These are phyloP conservation scores for Tuber melanosporum DNA, from an alignment of 495 filamentous ascomycete species.

Conservation along the genomic window DNA sequence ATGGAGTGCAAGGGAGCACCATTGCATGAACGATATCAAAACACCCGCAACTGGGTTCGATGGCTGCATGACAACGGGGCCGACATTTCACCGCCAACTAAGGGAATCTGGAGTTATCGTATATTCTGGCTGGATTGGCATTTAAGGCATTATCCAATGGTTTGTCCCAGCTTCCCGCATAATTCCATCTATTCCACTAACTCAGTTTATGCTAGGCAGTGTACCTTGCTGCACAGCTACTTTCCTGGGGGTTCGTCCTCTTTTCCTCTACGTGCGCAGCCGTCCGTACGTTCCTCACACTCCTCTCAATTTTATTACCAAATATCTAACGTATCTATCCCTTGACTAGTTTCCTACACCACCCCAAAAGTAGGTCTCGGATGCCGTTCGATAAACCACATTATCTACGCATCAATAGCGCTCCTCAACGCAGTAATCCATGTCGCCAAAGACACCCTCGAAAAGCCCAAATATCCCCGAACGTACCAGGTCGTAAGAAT, in stretches of 20 bases:
- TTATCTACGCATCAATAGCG: slow-evolving; percentile 34
- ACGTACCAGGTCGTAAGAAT: neutral
- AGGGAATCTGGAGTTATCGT: slow-evolving; percentile 28
- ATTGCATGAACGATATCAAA: slow-evolving; percentile 33
- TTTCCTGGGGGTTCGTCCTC: slow-evolving; percentile 35
- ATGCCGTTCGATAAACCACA: slow-evolving; percentile 37
- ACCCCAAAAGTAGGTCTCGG: slow-evolving; percentile 39
- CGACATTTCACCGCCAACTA: slow-evolving; percentile 20
- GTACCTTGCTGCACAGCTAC: slow-evolving; percentile 27
- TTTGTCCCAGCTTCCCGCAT: neutral
- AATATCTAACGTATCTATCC: neutral
- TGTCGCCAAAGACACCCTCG: slow-evolving; percentile 23
- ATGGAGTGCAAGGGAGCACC: slow-evolving; percentile 27
- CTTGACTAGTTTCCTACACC: slow-evolving; percentile 29
- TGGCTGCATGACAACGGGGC: slow-evolving; percentile 38
- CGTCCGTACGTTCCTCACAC: slow-evolving; percentile 13
- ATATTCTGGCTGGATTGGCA: slow-evolving; percentile 36
- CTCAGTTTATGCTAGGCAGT: neutral
- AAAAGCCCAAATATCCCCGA: neutral
- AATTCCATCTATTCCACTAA: no score
- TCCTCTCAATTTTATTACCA: neutral
- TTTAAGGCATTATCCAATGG: slow-evolving; percentile 16
- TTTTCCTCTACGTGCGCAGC: slow-evolving; percentile 39
- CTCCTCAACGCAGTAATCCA: slow-evolving; percentile 29
- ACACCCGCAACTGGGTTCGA: slow-evolving; percentile 28